These are phyloP conservation scores for Mercurialis annua DNA, from an alignment of 345 rosid genomes.

Conservation along the genomic window DNA sequence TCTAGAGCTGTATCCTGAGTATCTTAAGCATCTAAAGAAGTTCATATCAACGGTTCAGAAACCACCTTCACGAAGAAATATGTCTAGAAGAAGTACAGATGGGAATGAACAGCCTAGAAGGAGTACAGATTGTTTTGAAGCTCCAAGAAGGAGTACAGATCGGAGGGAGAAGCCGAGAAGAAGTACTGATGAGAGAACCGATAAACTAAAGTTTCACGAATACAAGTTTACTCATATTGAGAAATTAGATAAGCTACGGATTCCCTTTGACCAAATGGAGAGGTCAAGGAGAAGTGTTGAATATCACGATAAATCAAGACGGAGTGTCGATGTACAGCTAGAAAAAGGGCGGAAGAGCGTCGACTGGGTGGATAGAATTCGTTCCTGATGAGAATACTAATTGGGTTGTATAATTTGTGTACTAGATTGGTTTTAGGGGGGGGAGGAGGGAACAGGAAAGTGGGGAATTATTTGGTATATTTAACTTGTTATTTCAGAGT, in stretches of 20 bases:
- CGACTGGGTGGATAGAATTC: slow-evolving; percentile 38
- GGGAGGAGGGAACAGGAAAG: slow-evolving; percentile 1
- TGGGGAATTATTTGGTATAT: slow-evolving; percentile 4
- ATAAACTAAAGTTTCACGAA: slow-evolving; percentile 39
- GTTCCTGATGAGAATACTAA: neutral
- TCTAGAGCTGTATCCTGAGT: slow-evolving; percentile 77
- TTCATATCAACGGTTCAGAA: slow-evolving; percentile 76
- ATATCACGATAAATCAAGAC: slow-evolving; percentile 68
- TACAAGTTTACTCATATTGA: slow-evolving; percentile 45
- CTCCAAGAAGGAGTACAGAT: slow-evolving; percentile 68
- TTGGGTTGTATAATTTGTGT: slow-evolving; percentile 16
- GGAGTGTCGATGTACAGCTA: slow-evolving; percentile 62
- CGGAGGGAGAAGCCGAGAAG: slow-evolving; percentile 66
- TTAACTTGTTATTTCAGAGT: slow-evolving; percentile 1
- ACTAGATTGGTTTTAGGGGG: slow-evolving; percentile 15
- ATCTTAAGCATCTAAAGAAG: slow-evolving; percentile 86
- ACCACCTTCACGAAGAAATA: slow-evolving; percentile 56
- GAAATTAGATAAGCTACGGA: slow-evolving; percentile 38
- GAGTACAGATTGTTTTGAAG: slow-evolving; percentile 61
- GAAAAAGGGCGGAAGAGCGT: slow-evolving; percentile 84
- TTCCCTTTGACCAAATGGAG: slow-evolving; percentile 71
- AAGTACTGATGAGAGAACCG: slow-evolving; percentile 55
- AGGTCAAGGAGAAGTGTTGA: slow-evolving; percentile 92
- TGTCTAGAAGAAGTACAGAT: slow-evolving; percentile 67
- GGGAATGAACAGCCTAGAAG: slow-evolving; percentile 47